phyloP scores from a whole-genome alignment of 192 early-diverging fungal species.

The Coemansia sp. region DNA sequence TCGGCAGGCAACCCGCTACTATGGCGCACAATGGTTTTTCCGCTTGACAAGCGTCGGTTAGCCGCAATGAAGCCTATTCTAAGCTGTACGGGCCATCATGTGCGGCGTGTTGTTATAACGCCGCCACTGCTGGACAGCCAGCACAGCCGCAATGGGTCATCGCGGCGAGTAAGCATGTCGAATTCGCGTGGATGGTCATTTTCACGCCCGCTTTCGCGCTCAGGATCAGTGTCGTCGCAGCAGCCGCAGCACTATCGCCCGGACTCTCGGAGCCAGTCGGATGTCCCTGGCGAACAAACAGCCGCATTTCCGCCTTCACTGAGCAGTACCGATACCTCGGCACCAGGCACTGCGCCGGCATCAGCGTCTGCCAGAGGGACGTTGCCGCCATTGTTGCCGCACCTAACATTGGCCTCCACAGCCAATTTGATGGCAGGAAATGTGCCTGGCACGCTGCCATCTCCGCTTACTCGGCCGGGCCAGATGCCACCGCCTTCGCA shows the following conservation, averaged over 20 bases:
- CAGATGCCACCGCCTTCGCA: slow-evolving; percentile 37
- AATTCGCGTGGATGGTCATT: slow-evolving; percentile 42
- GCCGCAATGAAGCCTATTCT: slow-evolving; percentile 44
- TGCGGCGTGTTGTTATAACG: slow-evolving; percentile 46
- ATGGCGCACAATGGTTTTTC: slow-evolving; percentile 53
- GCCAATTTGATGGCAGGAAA: slow-evolving; percentile 1
- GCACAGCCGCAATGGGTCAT: slow-evolving; percentile 21
- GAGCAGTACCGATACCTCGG: background rate
- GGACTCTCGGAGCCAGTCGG: background rate
- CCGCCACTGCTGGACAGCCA: slow-evolving; percentile 42
- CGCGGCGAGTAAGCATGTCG: slow-evolving; percentile 44
- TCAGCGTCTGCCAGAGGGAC: background rate
- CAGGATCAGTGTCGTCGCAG: slow-evolving; percentile 1
- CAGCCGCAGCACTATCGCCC: slow-evolving; percentile 26
- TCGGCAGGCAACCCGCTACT: slow-evolving; percentile 48
- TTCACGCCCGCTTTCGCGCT: slow-evolving; percentile 38
- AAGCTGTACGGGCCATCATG: slow-evolving; percentile 42
- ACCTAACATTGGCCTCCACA: background rate
- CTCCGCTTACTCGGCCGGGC: slow-evolving; percentile 11
- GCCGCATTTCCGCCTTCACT: slow-evolving; percentile 4
- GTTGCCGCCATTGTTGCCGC: background rate
- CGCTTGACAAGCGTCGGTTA: slow-evolving; percentile 53
- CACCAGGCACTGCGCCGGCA: background rate
- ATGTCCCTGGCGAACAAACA: slow-evolving; percentile 2
- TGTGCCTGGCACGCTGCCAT: slow-evolving; percentile 8